Evolutionary conservation across 169 alveolate genomes (phyloP), one percentile per base, ranked within the genome.

Genomic region (Toxoplasma gondii): DNA sequence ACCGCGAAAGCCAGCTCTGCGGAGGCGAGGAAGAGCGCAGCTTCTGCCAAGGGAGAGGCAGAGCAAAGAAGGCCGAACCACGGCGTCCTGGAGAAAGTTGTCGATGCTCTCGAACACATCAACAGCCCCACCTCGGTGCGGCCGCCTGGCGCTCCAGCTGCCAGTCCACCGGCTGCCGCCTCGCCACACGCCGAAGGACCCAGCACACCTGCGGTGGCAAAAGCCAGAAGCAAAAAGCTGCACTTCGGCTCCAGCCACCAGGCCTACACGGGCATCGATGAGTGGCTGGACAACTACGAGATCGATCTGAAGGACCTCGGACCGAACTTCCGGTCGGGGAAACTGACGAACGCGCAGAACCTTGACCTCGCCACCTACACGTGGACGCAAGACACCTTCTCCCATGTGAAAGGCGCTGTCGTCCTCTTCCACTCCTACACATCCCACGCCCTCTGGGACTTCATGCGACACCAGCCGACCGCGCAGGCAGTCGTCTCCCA

Each of bases 401-500:
- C 87, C 16, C 86, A 53, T 31, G 90, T 82, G 1, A 39, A 34
- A 27, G 94, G 88, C 67, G 94, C 94, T 2, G 70, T 92, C 36
- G 92, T 92, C 17, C 88, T 92, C 41, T 92, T 82, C 54, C 94
- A 92, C 38, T 92, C 94, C 36, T 92, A 92, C 86, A 92, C 94
- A 4, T 92, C 94, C 7, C 88, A 92, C 41, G 86, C 94, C 1
- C 87, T 92, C 41, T 92, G 88, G 49, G 94, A 92, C 54, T 92
- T 92, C 86, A 86, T 92, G 34, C 54, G 94, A 38, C 94, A 92
- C 39, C 94, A 92, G 87, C 94, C 94, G 22, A 41, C 87, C 24
- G 34, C 43, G 4, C 92, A 36, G 17, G 45, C 17, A n/a, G 84
- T 64, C 74, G n/a, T 64, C n/a, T 9, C 86, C 49, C 44, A 78